Base-by-base conservation (phyloP, 2,329 filamentous ascomycete genomes). In the Arthrobotrys conoides region DNA sequence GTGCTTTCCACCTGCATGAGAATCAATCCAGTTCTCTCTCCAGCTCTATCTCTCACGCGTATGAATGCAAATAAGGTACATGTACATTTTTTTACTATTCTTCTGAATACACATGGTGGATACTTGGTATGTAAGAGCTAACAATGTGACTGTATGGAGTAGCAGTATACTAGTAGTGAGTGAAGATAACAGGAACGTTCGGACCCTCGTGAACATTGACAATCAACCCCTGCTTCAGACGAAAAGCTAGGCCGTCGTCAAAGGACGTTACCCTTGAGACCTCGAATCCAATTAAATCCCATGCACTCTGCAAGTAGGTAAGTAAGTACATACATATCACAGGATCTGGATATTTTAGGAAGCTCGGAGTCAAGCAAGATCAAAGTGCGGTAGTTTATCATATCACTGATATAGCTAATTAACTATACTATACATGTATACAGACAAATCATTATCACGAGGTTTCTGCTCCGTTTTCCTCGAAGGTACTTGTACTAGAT, bases 321-420 rank as follows among this genome's bases (percentile, higher is more conserved):
- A 3, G 27, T 30, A 6, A 30, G 27, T 30, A 30, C 27, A 30
- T 30, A 48, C 48, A 69, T 46, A 73, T 73, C 70, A 59, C 70
- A 73, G 18, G 38, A 73, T 67, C 36, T 61, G 20, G 20, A 27
- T 67, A 66, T 51, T 73, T 67, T 67, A 73, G 63, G 63, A 73
- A 73, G 63, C 70, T 67, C 38, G 30, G 9, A 22, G 27, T 30
- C 27, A 30, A 30, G 27, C 27, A 18, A 53, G 22, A 30, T 65
- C 46, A 44, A 44, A 59, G 51, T 72, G 69, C 69, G 59, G 69
- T 41, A 73, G 53, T 66, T 65, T 49, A 16, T 36, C n/a, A n/a
- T n/a, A n/a, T n/a, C n/a, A n/a, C n/a, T n/a, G n/a, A n/a, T n/a
- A n/a, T n/a, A n/a, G 36, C 12, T 6, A n/a, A 18, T 46, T 46